Evolutionary conservation across 441 rosid species (phyloP).

Genomic region (Oxalis stricta): DNA sequence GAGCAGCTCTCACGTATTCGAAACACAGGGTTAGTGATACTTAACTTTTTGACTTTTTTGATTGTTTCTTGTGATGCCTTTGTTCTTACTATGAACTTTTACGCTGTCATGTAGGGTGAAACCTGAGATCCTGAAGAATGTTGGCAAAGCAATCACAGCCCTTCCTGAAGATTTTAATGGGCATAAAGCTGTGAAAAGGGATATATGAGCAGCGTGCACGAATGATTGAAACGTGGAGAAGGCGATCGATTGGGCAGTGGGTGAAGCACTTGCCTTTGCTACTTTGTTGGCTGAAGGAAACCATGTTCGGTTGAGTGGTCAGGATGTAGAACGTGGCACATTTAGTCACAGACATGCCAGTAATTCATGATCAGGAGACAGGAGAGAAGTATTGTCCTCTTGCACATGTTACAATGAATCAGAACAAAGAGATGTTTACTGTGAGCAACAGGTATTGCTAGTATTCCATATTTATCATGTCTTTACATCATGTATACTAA

Average conservation of each 20-base stretch:
- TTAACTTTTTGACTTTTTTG: background rate
- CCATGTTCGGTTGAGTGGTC: conserved; percentile 96
- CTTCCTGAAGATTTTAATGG: conserved; percentile 80
- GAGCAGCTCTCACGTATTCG: conserved; percentile 89
- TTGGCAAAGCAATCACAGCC: conserved; percentile 74
- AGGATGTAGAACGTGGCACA: conserved; percentile 98
- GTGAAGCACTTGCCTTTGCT: conserved; percentile 91
- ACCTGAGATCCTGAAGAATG: conserved; percentile 88
- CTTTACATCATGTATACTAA: background rate
- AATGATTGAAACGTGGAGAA: conserved; percentile 85
- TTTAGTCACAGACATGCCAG: conserved; percentile 92
- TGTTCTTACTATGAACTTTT: conserved; percentile 2
- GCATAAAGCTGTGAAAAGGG: conserved; percentile 80
- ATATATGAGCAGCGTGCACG: conserved; percentile 75
- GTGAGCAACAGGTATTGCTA: conserved; percentile 79
- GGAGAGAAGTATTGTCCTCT: conserved; percentile 87
- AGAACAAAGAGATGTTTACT: conserved; percentile 91
- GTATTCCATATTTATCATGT: background rate
- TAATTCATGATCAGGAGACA: conserved; percentile 85
- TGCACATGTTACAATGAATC: conserved; percentile 71
- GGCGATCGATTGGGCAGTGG: conserved; percentile 97
- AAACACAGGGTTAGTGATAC: conserved; percentile 65
- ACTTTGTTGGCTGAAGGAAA: conserved; percentile 87
- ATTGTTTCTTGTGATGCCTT: background rate
- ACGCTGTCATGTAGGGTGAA: conserved; percentile 48